Conservation (phyloP, 306 rosid species). For the Corylus avellana region DNA sequence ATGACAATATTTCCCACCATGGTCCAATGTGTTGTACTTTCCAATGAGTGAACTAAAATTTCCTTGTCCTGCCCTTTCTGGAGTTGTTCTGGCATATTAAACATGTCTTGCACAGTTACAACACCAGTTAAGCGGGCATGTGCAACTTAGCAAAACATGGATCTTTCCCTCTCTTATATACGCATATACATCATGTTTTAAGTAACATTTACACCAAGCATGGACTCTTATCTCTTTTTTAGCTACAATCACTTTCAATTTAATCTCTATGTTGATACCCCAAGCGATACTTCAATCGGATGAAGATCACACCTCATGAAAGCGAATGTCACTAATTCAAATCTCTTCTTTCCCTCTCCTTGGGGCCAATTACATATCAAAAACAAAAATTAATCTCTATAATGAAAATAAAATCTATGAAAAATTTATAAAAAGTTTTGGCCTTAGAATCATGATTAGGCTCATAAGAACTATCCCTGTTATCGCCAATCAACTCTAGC, state of each 20-base stretch:
- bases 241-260: too few relatives aligned
- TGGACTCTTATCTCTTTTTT: too few relatives aligned
- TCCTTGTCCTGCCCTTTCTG: not conserved
- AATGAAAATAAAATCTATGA: not conserved
- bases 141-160: not conserved
- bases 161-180: not conserved
- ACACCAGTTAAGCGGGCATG: not conserved
- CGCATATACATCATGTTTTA: not conserved
- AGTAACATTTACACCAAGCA: too few relatives aligned
- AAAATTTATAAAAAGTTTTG: not conserved
- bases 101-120: not conserved
- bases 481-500: not conserved
- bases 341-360: too few relatives aligned
- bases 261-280: too few relatives aligned
- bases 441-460: not conserved
- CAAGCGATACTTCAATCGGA: too few relatives aligned
- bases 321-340: too few relatives aligned
- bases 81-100: not conserved
- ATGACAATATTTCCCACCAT: not conserved
- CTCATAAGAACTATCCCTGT: not conserved
- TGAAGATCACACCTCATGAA: too few relatives aligned
- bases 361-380: too few relatives aligned
- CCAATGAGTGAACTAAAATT: not conserved
- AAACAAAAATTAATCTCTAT: not conserved
- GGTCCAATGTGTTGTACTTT: not conserved